These are phyloP conservation scores for Sanguinoderma infundibulare DNA, from an alignment of 1,284 basidiomycete species.

Conservation along the genomic window DNA sequence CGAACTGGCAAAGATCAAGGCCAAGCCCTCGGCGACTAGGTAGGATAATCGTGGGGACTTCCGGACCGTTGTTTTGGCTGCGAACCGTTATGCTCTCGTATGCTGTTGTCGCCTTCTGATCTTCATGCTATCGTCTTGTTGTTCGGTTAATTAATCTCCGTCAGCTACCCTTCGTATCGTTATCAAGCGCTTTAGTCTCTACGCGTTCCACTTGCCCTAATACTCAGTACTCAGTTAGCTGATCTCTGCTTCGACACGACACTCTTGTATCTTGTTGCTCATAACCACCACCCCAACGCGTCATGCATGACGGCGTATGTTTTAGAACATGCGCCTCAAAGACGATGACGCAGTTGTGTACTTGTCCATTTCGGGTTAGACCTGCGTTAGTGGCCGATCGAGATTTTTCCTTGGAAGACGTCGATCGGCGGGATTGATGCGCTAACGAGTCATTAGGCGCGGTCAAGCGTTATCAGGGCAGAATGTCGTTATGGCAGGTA, in stretches of 20 bases:
- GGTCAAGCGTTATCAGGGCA: too few species aligned
- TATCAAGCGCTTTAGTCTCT: too few species aligned
- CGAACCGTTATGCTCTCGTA: not conserved
- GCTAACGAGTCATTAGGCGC: not conserved
- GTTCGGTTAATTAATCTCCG: too few species aligned
- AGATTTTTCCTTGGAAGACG: not conserved
- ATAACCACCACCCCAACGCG: not conserved
- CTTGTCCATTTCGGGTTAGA: constrained; percentile 6
- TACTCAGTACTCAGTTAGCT: too few species aligned
- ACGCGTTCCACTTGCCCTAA: too few species aligned
- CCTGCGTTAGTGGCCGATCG: constrained; percentile 1
- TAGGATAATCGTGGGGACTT: not conserved
- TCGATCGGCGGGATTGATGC: constrained; percentile 9
- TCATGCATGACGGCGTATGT: too few species aligned
- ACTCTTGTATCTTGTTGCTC: not conserved
- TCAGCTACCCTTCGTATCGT: too few species aligned
- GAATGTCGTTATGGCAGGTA: too few species aligned
- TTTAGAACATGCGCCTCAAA: not conserved
- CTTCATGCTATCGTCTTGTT: not conserved
- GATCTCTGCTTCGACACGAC: not conserved
- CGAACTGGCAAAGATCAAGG: constrained; percentile 46
- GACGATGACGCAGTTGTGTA: not conserved
- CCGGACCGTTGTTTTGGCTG: not conserved
- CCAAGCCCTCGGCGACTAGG: constrained; percentile 3
- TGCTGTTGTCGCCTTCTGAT: not conserved